Evolutionary conservation across 176 grass and related monocot species (phyloP), one percentile per base, ranked within the genome.

Genomic region (Neostapfia colusana): DNA sequence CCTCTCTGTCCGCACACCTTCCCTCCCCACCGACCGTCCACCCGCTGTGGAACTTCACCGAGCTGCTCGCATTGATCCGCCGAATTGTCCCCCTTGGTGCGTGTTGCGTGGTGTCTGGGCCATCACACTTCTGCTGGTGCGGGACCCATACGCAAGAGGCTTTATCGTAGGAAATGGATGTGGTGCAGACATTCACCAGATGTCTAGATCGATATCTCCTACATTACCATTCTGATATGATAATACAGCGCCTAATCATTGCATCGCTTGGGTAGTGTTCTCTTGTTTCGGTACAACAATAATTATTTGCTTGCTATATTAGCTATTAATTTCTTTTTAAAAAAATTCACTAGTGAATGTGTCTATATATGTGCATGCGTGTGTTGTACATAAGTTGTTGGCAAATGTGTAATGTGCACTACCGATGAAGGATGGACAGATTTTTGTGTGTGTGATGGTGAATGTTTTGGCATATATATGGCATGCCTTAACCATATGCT

Each of bases 121-220:
- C 53, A 45, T 53, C 42, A 69, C 69, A 74, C 61, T 79, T 83
- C 69, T 79, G 65, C 61, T 51, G 65, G 79, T 72, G 15, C 31
- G 13, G 62, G 70, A 74, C 75, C 69, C 75, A 83, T 69, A 37
- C 36, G 54, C 54, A 79, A 53, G 62, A 66, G 42, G 23, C 53
- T 82, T 82, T 54, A 88, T 83, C 75, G 51, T 75, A 68, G 69
- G 68, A 83, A 79, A 62, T 26, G 35, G 68, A 54, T n/a, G n/a
- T 69, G 69, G 38, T 45, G 54, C 69, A 56, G 67, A n/a, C 63
- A 83, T 74, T 74, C 80, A 84, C n/a, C n/a, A n/a, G n/a, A n/a
- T n/a, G n/a, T n/a, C 75, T 31, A 25, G 55, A 70, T 74, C 25
- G 37, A 63, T 64, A 79, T 80, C 64, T 74, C 55, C 27, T 80